Percentiles rank a stretch among this genome's conserved stretches.
These are phyloP conservation scores for Pestalotiopsis sp. DNA, from an alignment of 2,329 filamentous ascomycete genomes.

Conservation along the genomic window DNA sequence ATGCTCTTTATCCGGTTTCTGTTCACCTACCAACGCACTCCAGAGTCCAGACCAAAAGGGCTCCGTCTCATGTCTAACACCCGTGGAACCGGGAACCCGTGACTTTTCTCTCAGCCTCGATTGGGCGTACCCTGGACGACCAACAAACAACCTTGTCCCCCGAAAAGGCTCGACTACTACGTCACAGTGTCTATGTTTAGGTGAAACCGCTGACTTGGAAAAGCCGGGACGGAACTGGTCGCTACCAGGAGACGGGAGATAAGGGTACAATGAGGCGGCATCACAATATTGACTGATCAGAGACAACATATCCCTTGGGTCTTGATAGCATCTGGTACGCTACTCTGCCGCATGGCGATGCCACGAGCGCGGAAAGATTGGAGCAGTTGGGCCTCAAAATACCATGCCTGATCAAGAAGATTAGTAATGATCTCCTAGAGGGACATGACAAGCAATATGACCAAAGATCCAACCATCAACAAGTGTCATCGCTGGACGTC, in stretches of 20 bases:
- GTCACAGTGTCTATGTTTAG: slow-evolving; percentile 1
- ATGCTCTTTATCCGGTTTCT: slow-evolving; percentile 2
- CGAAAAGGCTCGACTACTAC: background rate
- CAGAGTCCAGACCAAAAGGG: background rate
- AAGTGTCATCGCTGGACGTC: background rate
- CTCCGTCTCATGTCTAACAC: background rate
- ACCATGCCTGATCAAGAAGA: background rate
- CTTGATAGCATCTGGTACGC: background rate
- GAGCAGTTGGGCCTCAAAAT: background rate
- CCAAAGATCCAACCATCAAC: background rate
- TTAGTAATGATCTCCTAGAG: background rate
- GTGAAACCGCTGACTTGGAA: background rate
- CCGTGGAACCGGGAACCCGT: background rate
- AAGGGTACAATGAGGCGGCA: background rate
- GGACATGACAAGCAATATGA: background rate
- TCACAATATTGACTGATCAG: background rate
- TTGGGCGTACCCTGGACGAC: background rate
- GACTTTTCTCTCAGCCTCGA: background rate
- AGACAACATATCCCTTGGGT: background rate
- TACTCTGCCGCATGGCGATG: background rate
- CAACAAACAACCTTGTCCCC: background rate
- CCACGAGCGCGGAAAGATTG: background rate
- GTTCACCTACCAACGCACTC: background rate
- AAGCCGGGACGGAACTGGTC: background rate
- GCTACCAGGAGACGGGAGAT: background rate